Evolutionary conservation across 78 protist species (phyloP), one percentile per base, ranked within the genome.

Genomic region (Chrysochromulina parva): DNA sequence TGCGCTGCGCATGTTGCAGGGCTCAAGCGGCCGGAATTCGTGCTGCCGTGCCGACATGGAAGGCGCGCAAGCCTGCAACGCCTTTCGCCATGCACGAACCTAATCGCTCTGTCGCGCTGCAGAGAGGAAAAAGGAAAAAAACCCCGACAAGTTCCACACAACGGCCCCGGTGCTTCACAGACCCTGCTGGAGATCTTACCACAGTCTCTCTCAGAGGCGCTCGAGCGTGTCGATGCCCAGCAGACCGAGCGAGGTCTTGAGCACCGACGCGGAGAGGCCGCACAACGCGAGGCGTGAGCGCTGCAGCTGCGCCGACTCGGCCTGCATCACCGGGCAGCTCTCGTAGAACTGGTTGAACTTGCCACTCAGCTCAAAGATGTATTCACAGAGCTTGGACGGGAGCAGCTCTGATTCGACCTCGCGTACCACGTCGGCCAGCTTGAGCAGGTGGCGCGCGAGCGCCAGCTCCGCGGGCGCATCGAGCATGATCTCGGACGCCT

Each of bases 361-460:
- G 80, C 66, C 59, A 38, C 95, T 17, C 57, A 95, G 81, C 52
- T 95, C 95, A 93, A 93, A 97, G 54, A 94, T 91, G 93, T 90
- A 96, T 69, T 94, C 97, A 88, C 97, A 95, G 19, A 97, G 52
- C 20, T 57, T 3, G 76, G 94, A 96, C 22, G 98, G 97, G 67
- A 62, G 85, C 58, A 97, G 94, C 10, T 58, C 67, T 7, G 24
- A 20, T 87, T 89, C 91, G 7, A 89, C 91, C 74, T 88, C 28
- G 57, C 20, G 1, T 3, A 85, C 19, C 59, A n/a, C 50, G 55
- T 90, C 91, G 19, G 90, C 58, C 87, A 95, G 90, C 28, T 55
- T 10, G 53, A 73, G 20, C 57, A 91, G 90, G 87, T 26, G 67
- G 28, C 50, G 3, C 20, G 91, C 93, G 14, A 94, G 88, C 24